Evolutionary conservation across 192 early-diverging fungal species (phyloP).

Genomic region (Mortierella antarctica): DNA sequence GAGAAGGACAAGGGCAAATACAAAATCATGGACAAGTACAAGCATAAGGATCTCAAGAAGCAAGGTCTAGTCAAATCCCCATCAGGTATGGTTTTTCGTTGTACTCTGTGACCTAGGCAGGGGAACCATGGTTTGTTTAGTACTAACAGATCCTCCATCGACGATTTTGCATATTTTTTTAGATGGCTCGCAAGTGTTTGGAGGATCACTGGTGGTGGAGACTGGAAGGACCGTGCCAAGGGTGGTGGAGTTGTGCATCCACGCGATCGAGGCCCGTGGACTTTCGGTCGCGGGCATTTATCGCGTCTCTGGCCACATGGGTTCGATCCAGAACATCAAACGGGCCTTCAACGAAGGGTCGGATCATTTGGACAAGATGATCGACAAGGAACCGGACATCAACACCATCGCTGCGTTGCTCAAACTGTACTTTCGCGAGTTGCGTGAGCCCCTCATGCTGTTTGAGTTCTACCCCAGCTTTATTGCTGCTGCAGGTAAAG

Average conservation of each 20-base stretch:
- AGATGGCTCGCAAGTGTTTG: conserved; percentile 36
- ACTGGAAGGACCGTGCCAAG: conserved; percentile 59
- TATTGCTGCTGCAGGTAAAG: conserved; percentile 69
- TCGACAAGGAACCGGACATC: conserved; percentile 74
- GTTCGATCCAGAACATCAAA: conserved; percentile 68
- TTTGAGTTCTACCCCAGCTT: conserved; percentile 77
- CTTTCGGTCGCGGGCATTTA: conserved; percentile 71
- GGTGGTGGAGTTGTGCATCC: conserved; percentile 69
- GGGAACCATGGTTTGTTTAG: too few species aligned
- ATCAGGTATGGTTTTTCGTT: not conserved
- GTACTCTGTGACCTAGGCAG: too few species aligned
- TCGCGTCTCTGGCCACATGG: conserved; percentile 68
- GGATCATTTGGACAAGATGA: conserved; percentile 54
- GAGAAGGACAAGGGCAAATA: conserved; percentile 12
- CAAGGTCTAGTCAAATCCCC: conserved; percentile 4
- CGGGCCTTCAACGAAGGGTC: conserved; percentile 63
- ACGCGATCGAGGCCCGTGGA: conserved; percentile 68
- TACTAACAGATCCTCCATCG: too few species aligned
- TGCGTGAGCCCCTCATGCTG: conserved; percentile 77
- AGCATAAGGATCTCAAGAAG: conserved; percentile 18
- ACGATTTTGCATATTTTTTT: not conserved
- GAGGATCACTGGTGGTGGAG: conserved; percentile 51
- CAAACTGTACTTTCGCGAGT: conserved; percentile 81
- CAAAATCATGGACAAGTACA: conserved; percentile 20
- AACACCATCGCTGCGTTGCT: conserved; percentile 75